These are phyloP conservation scores for Termitomyces sp. DNA, from an alignment of 768 basidiomycete species.

Conservation along the genomic window DNA sequence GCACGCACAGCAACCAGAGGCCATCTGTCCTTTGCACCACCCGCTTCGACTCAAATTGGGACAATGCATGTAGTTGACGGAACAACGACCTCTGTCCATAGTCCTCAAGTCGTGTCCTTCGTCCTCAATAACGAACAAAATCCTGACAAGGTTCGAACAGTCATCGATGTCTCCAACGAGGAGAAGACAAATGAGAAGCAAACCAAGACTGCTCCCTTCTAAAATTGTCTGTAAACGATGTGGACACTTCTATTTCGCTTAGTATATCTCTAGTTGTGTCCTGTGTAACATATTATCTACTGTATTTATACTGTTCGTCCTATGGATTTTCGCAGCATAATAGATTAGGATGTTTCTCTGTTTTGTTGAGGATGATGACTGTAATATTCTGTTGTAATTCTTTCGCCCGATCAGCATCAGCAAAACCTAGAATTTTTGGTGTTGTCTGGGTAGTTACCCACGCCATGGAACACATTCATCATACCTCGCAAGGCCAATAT, in stretches of 20 bases:
- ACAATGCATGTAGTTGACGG: background rate
- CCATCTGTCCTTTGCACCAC: constrained; percentile 5
- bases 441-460: too few relatives aligned
- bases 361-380: background rate
- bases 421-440: too few relatives aligned
- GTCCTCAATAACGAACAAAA: background rate
- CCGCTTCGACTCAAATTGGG: constrained; percentile 4
- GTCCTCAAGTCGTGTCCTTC: constrained; percentile 4
- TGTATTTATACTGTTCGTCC: background rate
- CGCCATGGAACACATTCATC: too few relatives aligned
- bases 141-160: constrained; percentile 1
- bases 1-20: constrained; percentile 8
- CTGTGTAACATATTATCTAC: background rate
- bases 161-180: background rate
- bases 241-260: background rate
- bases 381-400: background rate
- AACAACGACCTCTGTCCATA: background rate
- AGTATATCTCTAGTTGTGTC: background rate
- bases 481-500: too few relatives aligned
- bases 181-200: constrained; percentile 5
- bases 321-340: background rate
- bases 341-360: background rate
- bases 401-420: too few relatives aligned
- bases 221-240: background rate
- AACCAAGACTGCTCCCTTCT: constrained; percentile 2